A percentile compares a stretch with the other conserved stretches of the same genome.
These are phyloP conservation scores for Pyrrhoderma lamaoense DNA, from an alignment of 1,284 basidiomycete species.

Conservation along the genomic window DNA sequence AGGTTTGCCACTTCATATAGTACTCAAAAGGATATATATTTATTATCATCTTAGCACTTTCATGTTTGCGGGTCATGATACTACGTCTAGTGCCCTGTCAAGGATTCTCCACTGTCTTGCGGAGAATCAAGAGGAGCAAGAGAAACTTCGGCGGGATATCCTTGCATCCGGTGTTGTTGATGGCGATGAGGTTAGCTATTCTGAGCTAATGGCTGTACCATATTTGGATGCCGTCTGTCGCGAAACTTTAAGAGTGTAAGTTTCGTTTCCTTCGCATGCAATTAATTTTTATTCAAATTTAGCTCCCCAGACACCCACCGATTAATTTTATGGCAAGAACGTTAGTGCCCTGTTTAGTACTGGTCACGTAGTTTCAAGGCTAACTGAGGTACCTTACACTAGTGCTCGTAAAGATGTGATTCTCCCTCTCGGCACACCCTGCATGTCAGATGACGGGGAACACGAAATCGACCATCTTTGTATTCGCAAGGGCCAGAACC, in stretches of 20 bases:
- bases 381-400: neutral
- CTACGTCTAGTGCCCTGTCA: conserved; percentile 19
- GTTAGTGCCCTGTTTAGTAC: conserved; percentile 6
- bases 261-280: neutral
- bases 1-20: conserved; percentile 5
- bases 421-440: conserved; percentile 16
- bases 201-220: conserved; percentile 16
- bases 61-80: conserved; percentile 19
- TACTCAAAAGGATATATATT: neutral
- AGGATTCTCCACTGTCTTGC: conserved; percentile 12
- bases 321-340: conserved; percentile 19
- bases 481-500: conserved; percentile 16
- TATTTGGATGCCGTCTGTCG: conserved; percentile 18
- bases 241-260: conserved; percentile 17
- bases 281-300: neutral
- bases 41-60: conserved; percentile 12
- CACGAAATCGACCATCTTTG: conserved; percentile 12
- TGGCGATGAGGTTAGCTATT: conserved; percentile 10
- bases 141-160: conserved; percentile 16
- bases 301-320: conserved; percentile 12
- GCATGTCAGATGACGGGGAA: conserved; percentile 13
- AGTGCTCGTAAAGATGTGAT: conserved; percentile 17
- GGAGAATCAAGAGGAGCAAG: conserved; percentile 10
- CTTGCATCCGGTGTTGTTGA: conserved; percentile 11
- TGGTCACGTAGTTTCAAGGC: neutral